Evolutionary conservation across 768 basidiomycete species (phyloP).

Genomic region (Boletus fagicola): DNA sequence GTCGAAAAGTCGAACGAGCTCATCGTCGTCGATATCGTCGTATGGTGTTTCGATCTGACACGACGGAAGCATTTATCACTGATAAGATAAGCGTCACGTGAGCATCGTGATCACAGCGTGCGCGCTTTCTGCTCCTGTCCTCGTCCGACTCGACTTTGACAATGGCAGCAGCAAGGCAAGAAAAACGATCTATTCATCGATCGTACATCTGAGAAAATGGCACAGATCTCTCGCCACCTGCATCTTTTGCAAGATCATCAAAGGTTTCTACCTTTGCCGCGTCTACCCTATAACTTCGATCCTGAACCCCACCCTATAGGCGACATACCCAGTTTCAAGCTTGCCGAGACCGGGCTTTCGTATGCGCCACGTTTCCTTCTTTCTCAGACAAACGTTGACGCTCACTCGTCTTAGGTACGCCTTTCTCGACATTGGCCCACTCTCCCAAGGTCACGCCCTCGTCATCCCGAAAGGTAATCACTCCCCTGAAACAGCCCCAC

Average conservation of each 20-base stretch:
- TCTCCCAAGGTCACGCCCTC: constrained; percentile 88
- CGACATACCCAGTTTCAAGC: constrained; percentile 86
- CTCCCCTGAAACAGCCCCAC: no score
- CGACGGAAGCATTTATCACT: not conserved
- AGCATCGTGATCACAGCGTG: not conserved
- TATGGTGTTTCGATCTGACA: not conserved
- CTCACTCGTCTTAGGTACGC: constrained; percentile 50
- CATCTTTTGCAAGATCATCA: constrained; percentile 95
- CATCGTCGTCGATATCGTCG: constrained; percentile 16
- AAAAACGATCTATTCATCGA: not conserved
- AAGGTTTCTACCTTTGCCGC: constrained; percentile 47
- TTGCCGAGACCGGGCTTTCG: constrained; percentile 72
- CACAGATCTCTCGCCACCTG: constrained; percentile 60
- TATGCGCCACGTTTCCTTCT: constrained; percentile 36
- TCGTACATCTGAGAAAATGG: not conserved
- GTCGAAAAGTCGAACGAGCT: constrained; percentile 45
- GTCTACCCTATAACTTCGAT: not conserved
- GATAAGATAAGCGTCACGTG: constrained; percentile 4
- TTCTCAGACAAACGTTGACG: no score
- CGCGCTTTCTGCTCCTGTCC: no score
- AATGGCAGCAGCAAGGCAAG: constrained; percentile 26
- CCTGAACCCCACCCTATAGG: constrained; percentile 43
- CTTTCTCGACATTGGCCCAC: constrained; percentile 90
- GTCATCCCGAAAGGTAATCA: constrained; percentile 87
- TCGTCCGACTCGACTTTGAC: not conserved